Evolutionary conservation across 1,139 yeast genomes (phyloP).

Genomic region (Lodderomyces beijingensis): DNA sequence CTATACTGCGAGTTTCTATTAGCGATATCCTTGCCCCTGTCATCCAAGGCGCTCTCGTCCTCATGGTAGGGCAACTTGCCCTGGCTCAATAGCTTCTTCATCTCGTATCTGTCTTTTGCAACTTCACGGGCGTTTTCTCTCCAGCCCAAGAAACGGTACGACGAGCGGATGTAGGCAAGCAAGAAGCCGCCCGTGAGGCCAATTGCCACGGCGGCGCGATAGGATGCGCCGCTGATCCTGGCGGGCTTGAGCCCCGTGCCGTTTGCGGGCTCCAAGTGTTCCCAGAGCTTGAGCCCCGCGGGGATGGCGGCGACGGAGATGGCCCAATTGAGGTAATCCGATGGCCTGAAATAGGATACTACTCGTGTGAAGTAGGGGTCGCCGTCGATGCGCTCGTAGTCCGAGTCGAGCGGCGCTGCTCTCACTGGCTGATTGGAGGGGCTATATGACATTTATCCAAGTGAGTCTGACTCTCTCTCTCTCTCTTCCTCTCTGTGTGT

Average conservation of each 20-base stretch:
- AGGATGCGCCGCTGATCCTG: conserved; percentile 52
- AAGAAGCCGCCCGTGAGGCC: conserved; percentile 73
- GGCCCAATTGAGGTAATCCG: conserved; percentile 66
- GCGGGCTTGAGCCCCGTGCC: conserved; percentile 55
- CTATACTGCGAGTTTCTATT: conserved; percentile 79
- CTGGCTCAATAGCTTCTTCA: conserved; percentile 61
- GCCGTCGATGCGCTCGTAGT: conserved; percentile 60
- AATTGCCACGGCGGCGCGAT: conserved; percentile 56
- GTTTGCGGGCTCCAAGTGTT: conserved; percentile 56
- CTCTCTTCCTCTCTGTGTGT: conserved; percentile 2
- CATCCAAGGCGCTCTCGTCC: conserved; percentile 57
- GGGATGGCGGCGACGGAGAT: conserved; percentile 66
- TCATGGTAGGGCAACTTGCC: conserved; percentile 65
- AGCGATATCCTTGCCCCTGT: conserved; percentile 71
- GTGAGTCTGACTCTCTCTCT: not conserved
- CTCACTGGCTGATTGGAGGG: conserved; percentile 41
- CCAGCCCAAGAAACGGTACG: conserved; percentile 76
- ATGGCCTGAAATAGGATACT: conserved; percentile 63
- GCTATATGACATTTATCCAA: conserved; percentile 35
- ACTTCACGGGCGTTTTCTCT: conserved; percentile 73
- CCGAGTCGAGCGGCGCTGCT: conserved; percentile 40
- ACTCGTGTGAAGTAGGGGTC: conserved; percentile 79
- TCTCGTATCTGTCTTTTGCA: conserved; percentile 66
- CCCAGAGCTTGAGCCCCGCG: conserved; percentile 54
- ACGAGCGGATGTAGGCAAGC: conserved; percentile 60